These are phyloP conservation scores for Aquilaria agallochum DNA, from an alignment of 441 rosid genomes.

Conservation along the genomic window DNA sequence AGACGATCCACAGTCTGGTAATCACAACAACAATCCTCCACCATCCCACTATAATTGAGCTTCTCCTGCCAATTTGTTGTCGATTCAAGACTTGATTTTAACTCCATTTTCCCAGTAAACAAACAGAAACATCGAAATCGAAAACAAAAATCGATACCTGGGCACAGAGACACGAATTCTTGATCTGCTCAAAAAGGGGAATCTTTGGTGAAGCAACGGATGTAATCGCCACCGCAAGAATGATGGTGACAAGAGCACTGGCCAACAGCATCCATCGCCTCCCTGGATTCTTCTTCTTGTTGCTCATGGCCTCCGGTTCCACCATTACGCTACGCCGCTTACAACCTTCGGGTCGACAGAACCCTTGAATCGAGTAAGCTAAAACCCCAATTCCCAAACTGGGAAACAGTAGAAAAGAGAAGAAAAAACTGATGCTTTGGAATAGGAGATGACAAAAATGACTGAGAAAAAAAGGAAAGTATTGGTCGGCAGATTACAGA, in stretches of 20 bases:
- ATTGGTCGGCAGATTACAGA: too few species aligned
- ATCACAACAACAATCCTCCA: constrained; percentile 91
- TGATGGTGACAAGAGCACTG: constrained; percentile 33
- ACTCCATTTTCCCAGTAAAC: constrained; percentile 4
- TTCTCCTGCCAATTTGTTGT: constrained; percentile 23
- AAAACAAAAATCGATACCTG: constrained; percentile 30
- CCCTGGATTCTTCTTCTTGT: constrained; percentile 12
- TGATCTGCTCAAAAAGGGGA: constrained; percentile 23
- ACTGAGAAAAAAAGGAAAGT: too few species aligned
- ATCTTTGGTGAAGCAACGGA: constrained; percentile 21
- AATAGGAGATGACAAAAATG: too few species aligned
- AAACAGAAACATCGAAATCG: constrained; percentile 6
- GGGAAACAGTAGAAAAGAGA: neutral
- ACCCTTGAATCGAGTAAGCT: neutral
- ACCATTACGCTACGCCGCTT: constrained; percentile 16
- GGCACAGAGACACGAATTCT: constrained; percentile 42
- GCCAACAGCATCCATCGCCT: constrained; percentile 31
- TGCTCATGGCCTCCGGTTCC: constrained; percentile 13
- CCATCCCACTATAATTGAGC: constrained; percentile 61
- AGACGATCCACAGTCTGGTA: constrained; percentile 74
- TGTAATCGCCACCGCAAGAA: constrained; percentile 39
- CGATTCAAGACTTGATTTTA: constrained; percentile 7
- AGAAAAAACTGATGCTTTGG: neutral
- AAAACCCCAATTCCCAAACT: constrained; percentile 5
- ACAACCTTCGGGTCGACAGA: neutral